Percentiles rank a stretch among this genome's conserved stretches.
phyloP scores from a whole-genome alignment of 768 basidiomycete genomes.

The Russula abietina region DNA sequence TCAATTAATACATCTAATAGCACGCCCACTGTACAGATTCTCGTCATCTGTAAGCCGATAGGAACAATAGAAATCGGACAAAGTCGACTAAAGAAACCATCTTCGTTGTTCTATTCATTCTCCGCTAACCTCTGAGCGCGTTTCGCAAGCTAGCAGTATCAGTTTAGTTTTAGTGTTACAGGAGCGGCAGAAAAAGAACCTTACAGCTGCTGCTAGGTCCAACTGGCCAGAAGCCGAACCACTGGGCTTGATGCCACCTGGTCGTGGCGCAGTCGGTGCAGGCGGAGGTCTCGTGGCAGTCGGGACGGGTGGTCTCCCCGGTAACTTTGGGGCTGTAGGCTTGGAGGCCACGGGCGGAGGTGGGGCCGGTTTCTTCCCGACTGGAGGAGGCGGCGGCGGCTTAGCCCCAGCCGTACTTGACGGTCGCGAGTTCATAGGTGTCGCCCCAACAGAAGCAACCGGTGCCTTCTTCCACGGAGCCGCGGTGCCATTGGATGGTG shows the following conservation, averaged over 20 bases:
- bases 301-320: constrained; percentile 59
- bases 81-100: neutral
- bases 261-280: constrained; percentile 32
- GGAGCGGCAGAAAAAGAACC: constrained; percentile 30
- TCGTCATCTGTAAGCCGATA: neutral
- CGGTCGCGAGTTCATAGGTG: constrained; percentile 46
- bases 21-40: constrained; percentile 16
- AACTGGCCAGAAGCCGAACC: constrained; percentile 51
- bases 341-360: constrained; percentile 55
- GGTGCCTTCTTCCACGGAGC: constrained; percentile 67
- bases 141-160: constrained; percentile 55
- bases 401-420: constrained; percentile 45
- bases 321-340: constrained; percentile 44
- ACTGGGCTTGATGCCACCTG: constrained; percentile 39
- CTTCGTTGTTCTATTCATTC: constrained; percentile 1
- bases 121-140: constrained; percentile 51
- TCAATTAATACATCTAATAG: constrained; percentile 23
- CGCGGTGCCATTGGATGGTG: constrained; percentile 57
- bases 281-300: constrained; percentile 46
- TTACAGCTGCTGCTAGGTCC: constrained; percentile 79
- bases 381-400: constrained; percentile 44
- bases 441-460: constrained; percentile 32
- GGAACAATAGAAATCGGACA: neutral
- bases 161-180: constrained; percentile 8
- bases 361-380: constrained; percentile 48